phyloP scores from a whole-genome alignment of 2,329 filamentous ascomycete species.

The Ophiostoma populinum region DNA sequence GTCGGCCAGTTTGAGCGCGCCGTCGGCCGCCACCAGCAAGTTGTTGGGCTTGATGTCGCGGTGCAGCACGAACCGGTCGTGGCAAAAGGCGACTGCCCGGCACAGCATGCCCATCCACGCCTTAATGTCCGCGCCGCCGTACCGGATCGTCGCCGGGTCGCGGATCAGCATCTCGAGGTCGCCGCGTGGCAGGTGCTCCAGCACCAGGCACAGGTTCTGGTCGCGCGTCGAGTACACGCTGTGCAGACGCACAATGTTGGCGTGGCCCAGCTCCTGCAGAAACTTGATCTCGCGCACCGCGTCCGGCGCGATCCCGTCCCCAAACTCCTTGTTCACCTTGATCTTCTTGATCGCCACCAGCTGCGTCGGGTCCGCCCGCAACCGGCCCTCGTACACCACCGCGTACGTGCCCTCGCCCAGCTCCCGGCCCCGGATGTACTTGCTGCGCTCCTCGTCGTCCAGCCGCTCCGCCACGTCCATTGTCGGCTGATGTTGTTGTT shows the following conservation, averaged over 20 bases:
- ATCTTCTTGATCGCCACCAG: slow-evolving; percentile 90
- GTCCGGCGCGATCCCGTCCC: slow-evolving; percentile 84
- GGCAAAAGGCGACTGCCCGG: slow-evolving; percentile 88
- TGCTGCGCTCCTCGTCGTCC: slow-evolving; percentile 66
- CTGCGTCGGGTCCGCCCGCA: slow-evolving; percentile 51
- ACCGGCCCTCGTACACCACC: slow-evolving; percentile 78
- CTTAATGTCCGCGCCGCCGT: slow-evolving; percentile 83
- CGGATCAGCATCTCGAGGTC: slow-evolving; percentile 91
- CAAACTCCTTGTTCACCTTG: slow-evolving; percentile 71
- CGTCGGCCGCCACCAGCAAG: slow-evolving; percentile 79
- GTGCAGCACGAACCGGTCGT: slow-evolving; percentile 84
- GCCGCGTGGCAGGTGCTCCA: slow-evolving; percentile 85
- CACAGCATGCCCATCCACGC: slow-evolving; percentile 98
- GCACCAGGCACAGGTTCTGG: slow-evolving; percentile 88
- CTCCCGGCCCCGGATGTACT: slow-evolving; percentile 75
- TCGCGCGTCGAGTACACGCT: slow-evolving; percentile 92
- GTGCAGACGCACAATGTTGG: slow-evolving; percentile 85
- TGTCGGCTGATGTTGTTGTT: slow-evolving; percentile 16
- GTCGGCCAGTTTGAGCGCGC: slow-evolving; percentile 90
- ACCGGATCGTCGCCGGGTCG: slow-evolving; percentile 60
- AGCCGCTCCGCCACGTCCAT: slow-evolving; percentile 60
- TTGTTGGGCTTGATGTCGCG: slow-evolving; percentile 99
- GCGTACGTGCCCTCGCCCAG: slow-evolving; percentile 95
- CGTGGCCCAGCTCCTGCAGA: slow-evolving; percentile 82
- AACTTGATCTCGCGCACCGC: slow-evolving; percentile 92